Evolutionary conservation across 257 asterid species (phyloP), one percentile per base, ranked within the genome.

Genomic region (Petunia secreta): DNA sequence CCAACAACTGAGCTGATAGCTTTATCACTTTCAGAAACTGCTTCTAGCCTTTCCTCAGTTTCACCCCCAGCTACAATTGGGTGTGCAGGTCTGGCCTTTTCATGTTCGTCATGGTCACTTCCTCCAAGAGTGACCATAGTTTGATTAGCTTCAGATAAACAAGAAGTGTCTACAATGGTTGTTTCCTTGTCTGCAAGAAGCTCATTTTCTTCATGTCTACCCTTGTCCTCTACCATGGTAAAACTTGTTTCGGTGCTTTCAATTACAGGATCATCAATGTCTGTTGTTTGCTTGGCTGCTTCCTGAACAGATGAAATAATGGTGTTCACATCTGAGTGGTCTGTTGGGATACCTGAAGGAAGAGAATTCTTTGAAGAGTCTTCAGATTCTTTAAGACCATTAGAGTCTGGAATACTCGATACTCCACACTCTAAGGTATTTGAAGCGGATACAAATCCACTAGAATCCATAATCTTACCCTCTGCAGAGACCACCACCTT

Each of bases 71-170:
- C 78, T 57, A 52, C 78, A 39, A 63, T 83, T 53, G 65, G 82
- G 48, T 36, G 39, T 71, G 48, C 77, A 15, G 36, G 41, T 39
- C 77, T 58, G 58, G 81, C 48, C 67, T 79, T 79, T 58, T 77
- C 89, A 65, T 75, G 89, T 79, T 80, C 44, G 1, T 13, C 79
- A 48, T 58, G 78, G 55, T 80, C 85, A 63, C 75, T 78, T 87
- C 81, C 86, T 64, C 82, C 78, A 7, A 84, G 39, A 79, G 4
- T 80, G 40, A 7, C 57, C 7, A 75, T 38, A 79, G 81, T 60
- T 82, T 57, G 83, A 81, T 66, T 83, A 80, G 54, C 80, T 78
- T 84, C 89, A 48, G 80, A 68, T 44, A 59, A 44, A 55, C 40
- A 60, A 63, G 81, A 63, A 48, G 71, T 44, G 39, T 54, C 76